Evolutionary conservation across 129 eudicot species (phyloP).

Genomic region (Chrysanthemum seticuspe): DNA sequence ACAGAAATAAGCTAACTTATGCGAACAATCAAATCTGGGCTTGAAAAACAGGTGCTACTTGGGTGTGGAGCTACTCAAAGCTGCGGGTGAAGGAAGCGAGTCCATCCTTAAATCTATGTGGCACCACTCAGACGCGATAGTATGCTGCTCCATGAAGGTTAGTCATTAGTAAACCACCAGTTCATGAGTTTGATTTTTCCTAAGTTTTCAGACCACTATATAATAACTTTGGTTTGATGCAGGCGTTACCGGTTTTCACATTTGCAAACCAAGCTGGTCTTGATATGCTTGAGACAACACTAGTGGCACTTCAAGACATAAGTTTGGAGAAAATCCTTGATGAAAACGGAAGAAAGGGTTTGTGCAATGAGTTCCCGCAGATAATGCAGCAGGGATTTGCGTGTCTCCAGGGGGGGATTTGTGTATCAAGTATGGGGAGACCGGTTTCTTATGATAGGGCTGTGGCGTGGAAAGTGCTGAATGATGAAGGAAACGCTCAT

Average conservation of each 20-base stretch:
- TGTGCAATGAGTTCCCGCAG: conserved; percentile 53
- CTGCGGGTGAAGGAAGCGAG: conserved; percentile 58
- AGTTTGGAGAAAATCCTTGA: conserved; percentile 68
- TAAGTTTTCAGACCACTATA: neutral
- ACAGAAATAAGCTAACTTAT: neutral
- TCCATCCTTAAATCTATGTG: conserved; percentile 68
- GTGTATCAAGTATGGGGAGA: conserved; percentile 92
- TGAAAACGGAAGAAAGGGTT: conserved; percentile 34
- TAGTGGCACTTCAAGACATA: conserved; percentile 76
- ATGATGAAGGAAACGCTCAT: conserved; percentile 76
- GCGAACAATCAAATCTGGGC: neutral
- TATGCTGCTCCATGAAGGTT: conserved; percentile 93
- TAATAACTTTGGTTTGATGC: conserved; percentile 2
- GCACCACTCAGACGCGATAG: conserved; percentile 85
- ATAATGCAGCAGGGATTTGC: conserved; percentile 55
- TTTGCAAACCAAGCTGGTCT: conserved; percentile 59
- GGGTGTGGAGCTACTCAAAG: conserved; percentile 75
- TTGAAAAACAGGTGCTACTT: conserved; percentile 51
- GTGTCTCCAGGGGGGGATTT: conserved; percentile 43
- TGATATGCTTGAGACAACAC: conserved; percentile 53
- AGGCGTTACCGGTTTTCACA: conserved; percentile 43
- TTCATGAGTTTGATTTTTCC: neutral
- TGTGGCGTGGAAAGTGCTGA: conserved; percentile 88
- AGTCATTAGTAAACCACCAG: neutral
- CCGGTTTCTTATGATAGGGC: conserved; percentile 85